Base-by-base conservation (phyloP, 106 monocot genomes). In the Acorus calamus region DNA sequence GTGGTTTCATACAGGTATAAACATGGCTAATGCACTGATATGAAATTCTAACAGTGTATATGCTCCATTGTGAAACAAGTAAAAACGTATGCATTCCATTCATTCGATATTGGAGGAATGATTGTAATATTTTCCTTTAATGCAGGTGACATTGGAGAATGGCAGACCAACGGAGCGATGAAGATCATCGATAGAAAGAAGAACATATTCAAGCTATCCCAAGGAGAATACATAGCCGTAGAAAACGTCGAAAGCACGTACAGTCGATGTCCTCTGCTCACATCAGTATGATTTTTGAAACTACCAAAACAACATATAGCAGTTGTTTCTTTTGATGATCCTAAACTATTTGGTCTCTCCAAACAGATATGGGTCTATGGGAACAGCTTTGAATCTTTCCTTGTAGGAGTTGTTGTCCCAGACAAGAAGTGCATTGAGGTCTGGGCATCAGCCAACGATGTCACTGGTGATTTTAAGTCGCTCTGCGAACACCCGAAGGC, bases 181-280 rank as follows among this genome's bases (percentile, higher is more conserved):
- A 96, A 96, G 85, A 91, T 96, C 46, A 91, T 96, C 12, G 96
- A 96, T 78, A 86, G 96, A 61, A 96, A 87, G 64, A 91, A 96
- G 76, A 96, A 96, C 63, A 96, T 96, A 11, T 96, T 96, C 55
- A 96, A 96, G 74, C 68, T 96, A 74, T 91, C 90, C 2, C 96
- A 96, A 67, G 96, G 96, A 56, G 96, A 96, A 72, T 96, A 96
- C 68, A 60, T 96, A 68, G 87, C 91, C 8, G 91, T 96, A 7
- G 96, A 96, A 69, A 81, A 68, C 56, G 63, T 96, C 28, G 90
- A 96, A 63, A 87, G 69, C 48, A 66, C 71, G 48, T 96, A 87
- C 64, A 58, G 55, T 61, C 90, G 78, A 44, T 87, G 84, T 55
- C 79, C 84, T 8, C 55, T 85, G 28, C 55, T 91, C 53, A 56